Percentiles rank a stretch among this genome's conserved stretches.
Conservation (phyloP, 345 rosid genomes). For the Eucalyptus sp. region DNA sequence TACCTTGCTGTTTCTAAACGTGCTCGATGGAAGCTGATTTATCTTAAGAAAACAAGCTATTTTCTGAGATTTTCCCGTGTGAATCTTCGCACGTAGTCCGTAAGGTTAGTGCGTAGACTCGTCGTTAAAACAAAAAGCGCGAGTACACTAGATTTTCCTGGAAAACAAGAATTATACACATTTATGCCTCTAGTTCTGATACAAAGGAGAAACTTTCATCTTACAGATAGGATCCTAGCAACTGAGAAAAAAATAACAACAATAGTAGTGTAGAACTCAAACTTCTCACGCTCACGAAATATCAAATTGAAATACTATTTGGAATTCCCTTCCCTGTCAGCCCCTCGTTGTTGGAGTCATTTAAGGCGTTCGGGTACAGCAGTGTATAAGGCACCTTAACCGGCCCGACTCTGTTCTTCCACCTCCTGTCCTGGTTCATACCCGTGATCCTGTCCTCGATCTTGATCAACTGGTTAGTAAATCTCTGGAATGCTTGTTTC, state of each 20-base stretch:
- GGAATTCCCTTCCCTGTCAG: constrained; percentile 89
- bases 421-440: constrained; percentile 45
- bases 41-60: not conserved
- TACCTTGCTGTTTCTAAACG: not conserved
- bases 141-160: not conserved
- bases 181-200: not conserved
- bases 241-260: not conserved
- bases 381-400: constrained; percentile 74
- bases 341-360: constrained; percentile 47
- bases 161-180: not conserved
- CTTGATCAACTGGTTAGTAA: constrained; percentile 30
- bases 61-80: not conserved
- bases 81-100: not conserved
- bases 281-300: not conserved
- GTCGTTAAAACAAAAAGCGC: not conserved
- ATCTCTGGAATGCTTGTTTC: constrained; percentile 50
- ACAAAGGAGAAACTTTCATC: not conserved
- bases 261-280: not conserved
- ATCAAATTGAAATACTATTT: constrained; percentile 71
- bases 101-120: not conserved
- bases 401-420: constrained; percentile 73
- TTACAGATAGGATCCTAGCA: not conserved
- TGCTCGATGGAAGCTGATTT: not conserved
- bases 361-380: constrained; percentile 64
- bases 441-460: constrained; percentile 45